These are phyloP conservation scores for Pythium phragmitis DNA, from an alignment of 352 stramenopile species.

Conservation along the genomic window DNA sequence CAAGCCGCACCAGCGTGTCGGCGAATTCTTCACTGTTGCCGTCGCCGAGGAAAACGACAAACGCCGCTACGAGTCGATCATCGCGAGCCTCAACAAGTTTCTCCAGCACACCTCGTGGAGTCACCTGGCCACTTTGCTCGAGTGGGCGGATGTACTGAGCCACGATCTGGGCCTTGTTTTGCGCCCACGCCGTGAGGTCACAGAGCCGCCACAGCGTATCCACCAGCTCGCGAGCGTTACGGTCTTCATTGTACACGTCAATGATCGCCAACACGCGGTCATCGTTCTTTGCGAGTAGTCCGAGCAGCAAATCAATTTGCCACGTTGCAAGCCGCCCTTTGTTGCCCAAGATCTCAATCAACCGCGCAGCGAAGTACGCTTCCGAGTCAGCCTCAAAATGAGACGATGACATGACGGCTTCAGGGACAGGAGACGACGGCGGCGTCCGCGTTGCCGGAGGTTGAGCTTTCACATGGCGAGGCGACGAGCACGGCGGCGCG, in stretches of 20 bases:
- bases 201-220: conserved; percentile 60
- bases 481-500: conserved; percentile 26
- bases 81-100: conserved; percentile 51
- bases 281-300: conserved; percentile 39
- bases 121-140: conserved; percentile 30
- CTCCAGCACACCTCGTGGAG: conserved; percentile 34
- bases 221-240: conserved; percentile 43
- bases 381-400: conserved; percentile 24
- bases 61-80: conserved; percentile 62
- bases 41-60: conserved; percentile 67
- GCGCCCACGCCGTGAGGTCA: conserved; percentile 62
- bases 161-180: conserved; percentile 48
- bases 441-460: conserved; percentile 12
- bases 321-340: conserved; percentile 44
- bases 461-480: conserved; percentile 8
- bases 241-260: conserved; percentile 54
- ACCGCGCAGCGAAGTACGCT: conserved; percentile 26
- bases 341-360: conserved; percentile 39
- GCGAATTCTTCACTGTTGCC: conserved; percentile 61
- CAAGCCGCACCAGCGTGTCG: conserved; percentile 55
- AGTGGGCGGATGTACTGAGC: conserved; percentile 57
- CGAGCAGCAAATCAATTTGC: conserved; percentile 64
- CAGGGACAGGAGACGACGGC: conserved; percentile 11
- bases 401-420: conserved; percentile 9
- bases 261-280: conserved; percentile 52